Percentiles rank a stretch among this genome's conserved stretches.
Evolutionary conservation across 1,284 basidiomycete species (phyloP).

Genomic region (Cronartium quercuum): DNA sequence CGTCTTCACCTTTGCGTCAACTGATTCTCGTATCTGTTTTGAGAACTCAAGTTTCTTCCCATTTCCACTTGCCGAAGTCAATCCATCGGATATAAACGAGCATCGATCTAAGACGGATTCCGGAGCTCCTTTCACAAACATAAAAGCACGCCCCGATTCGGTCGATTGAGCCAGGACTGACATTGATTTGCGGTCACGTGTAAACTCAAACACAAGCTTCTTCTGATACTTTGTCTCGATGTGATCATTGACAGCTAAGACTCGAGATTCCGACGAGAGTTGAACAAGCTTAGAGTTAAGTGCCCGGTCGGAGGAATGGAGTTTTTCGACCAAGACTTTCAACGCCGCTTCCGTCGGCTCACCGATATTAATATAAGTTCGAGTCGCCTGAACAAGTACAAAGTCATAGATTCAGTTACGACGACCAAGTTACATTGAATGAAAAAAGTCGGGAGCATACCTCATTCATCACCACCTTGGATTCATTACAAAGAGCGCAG

Average conservation of each 20-base stretch:
- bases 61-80: conserved; percentile 43
- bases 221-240: conserved; percentile 69
- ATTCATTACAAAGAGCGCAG: conserved; percentile 82
- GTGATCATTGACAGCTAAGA: conserved; percentile 69
- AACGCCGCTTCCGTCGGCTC: conserved; percentile 96
- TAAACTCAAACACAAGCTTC: conserved; percentile 91
- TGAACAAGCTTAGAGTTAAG: conserved; percentile 57
- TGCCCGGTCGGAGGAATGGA: conserved; percentile 51
- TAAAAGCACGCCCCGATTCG: conserved; percentile 55
- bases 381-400: conserved; percentile 61
- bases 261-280: conserved; percentile 61
- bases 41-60: conserved; percentile 56
- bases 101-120: conserved; percentile 89
- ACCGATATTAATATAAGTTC: conserved; percentile 73
- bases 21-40: conserved; percentile 59
- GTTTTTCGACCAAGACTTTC: conserved; percentile 86
- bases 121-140: conserved; percentile 92
- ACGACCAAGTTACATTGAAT: background rate
- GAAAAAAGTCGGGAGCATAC: conserved; percentile 52
- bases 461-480: conserved; percentile 75
- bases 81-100: conserved; percentile 64
- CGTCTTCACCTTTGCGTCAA: conserved; percentile 57
- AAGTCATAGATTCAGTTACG: background rate
- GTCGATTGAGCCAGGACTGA: conserved; percentile 70
- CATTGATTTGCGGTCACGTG: conserved; percentile 98